Evolutionary conservation across 352 stramenopile species (phyloP).

Genomic region (Phytophthora fragariae): DNA sequence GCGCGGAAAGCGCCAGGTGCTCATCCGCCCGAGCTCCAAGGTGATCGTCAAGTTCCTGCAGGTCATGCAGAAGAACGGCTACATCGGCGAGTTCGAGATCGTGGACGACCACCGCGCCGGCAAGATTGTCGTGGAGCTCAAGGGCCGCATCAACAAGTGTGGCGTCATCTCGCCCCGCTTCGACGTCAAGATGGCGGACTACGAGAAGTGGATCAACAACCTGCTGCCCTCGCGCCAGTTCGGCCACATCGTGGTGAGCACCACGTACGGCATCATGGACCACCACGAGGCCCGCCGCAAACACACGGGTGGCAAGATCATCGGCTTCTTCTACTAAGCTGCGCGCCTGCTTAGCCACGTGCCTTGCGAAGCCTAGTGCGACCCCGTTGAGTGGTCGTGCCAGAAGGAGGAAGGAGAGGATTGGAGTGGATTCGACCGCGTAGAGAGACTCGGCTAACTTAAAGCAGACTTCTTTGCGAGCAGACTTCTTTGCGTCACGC

Average conservation of each 20-base stretch:
- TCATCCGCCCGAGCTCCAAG: slow-evolving; percentile 99
- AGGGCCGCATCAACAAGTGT: slow-evolving; percentile 99
- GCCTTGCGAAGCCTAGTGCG: slow-evolving; percentile 30
- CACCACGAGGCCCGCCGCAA: slow-evolving; percentile 97
- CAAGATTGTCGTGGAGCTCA: slow-evolving; percentile 99
- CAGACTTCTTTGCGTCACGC: slow-evolving; percentile 37
- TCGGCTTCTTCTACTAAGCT: slow-evolving; percentile 99
- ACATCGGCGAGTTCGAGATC: slow-evolving; percentile 99
- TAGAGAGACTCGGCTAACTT: slow-evolving; percentile 36
- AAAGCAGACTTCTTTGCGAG: slow-evolving; percentile 38
- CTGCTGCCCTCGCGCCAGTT: slow-evolving; percentile 99
- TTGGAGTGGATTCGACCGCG: slow-evolving; percentile 39
- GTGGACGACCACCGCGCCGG: slow-evolving; percentile 99
- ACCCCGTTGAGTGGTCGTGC: slow-evolving; percentile 20
- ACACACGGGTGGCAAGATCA: slow-evolving; percentile 99
- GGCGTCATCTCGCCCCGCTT: slow-evolving; percentile 99
- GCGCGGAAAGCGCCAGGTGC: slow-evolving; percentile 99
- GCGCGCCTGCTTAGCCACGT: slow-evolving; percentile 13
- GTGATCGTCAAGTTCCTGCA: slow-evolving; percentile 99
- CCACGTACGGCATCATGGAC: slow-evolving; percentile 93
- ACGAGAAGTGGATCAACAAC: slow-evolving; percentile 99
- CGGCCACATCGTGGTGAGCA: slow-evolving; percentile 96
- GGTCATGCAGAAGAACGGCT: slow-evolving; percentile 99
- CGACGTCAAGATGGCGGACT: slow-evolving; percentile 96
- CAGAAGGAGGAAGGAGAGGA: slow-evolving; percentile 33